Percentiles rank a stretch among this genome's conserved stretches.
phyloP scores from a whole-genome alignment of 257 asterid genomes.

The Gentiana macrophylla region DNA sequence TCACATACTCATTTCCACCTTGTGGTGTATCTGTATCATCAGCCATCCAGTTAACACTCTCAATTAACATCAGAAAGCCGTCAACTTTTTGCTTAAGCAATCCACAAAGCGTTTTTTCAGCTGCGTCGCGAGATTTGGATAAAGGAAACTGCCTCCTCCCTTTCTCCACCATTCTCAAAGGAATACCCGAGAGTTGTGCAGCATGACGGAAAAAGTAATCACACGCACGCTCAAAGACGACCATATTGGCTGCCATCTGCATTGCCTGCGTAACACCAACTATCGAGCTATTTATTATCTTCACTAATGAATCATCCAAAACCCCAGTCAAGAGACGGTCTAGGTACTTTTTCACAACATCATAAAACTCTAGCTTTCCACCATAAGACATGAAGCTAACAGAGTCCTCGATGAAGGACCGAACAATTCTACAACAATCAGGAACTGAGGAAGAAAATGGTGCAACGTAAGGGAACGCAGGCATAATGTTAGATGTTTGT shows the following conservation, averaged over 20 bases:
- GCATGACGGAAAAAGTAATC: constrained; percentile 92
- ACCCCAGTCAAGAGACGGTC: constrained; percentile 79
- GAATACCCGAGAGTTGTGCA: constrained; percentile 92
- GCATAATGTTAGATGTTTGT: constrained; percentile 81
- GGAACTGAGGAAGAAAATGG: constrained; percentile 87
- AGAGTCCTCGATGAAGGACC: constrained; percentile 82
- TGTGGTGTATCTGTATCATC: constrained; percentile 17
- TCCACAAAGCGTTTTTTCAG: constrained; percentile 70
- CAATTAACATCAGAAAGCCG: constrained; percentile 70
- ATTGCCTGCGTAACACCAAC: constrained; percentile 78
- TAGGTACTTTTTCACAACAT: constrained; percentile 80
- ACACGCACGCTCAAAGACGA: constrained; percentile 89
- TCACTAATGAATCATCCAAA: constrained; percentile 64
- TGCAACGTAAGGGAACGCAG: constrained; percentile 88
- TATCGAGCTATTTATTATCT: constrained; percentile 50
- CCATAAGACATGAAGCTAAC: constrained; percentile 85
- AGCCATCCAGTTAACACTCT: constrained; percentile 82
- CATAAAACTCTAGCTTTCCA: constrained; percentile 15
- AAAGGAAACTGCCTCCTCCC: constrained; percentile 71
- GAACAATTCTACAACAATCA: constrained; percentile 84
- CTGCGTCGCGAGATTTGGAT: constrained; percentile 72
- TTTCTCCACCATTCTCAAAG: constrained; percentile 78
- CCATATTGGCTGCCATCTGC: constrained; percentile 97
- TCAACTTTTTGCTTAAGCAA: constrained; percentile 86
- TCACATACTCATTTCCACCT: constrained; percentile 76